These are phyloP conservation scores for Pelargonium cotyledonis DNA, from an alignment of 441 rosid species.

Conservation along the genomic window DNA sequence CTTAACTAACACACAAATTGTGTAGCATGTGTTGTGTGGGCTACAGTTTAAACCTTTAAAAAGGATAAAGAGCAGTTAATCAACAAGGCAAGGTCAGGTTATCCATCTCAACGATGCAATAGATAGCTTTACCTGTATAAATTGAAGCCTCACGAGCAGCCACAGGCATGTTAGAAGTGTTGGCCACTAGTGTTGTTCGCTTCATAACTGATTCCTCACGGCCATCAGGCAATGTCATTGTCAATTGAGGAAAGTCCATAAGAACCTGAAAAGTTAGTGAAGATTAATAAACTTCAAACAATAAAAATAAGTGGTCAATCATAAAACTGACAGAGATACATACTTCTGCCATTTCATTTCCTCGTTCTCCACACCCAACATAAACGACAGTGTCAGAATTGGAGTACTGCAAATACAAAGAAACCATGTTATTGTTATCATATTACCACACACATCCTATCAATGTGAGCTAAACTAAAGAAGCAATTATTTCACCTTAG, in stretches of 20 bases:
- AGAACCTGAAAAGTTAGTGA: conserved; percentile 53
- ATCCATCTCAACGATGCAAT: neutral
- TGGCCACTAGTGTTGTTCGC: conserved; percentile 96
- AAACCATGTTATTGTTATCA: neutral
- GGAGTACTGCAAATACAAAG: conserved; percentile 60
- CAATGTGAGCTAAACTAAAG: conserved; percentile 2
- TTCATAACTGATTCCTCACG: conserved; percentile 99
- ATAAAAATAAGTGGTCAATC: neutral
- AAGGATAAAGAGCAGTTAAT: too few species aligned
- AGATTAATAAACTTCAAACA: conserved; percentile 8
- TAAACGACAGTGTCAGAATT: conserved; percentile 96
- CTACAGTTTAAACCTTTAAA: neutral
- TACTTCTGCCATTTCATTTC: conserved; percentile 99
- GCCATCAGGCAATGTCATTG: conserved; percentile 99
- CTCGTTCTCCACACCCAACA: conserved; percentile 98
- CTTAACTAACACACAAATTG: neutral
- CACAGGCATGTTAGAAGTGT: conserved; percentile 99
- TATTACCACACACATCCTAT: neutral
- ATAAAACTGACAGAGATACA: conserved; percentile 19
- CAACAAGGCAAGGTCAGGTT: too few species aligned
- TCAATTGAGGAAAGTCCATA: conserved; percentile 99
- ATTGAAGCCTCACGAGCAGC: conserved; percentile 99
- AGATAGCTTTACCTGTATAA: conserved; percentile 65
- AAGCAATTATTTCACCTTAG: conserved; percentile 56
- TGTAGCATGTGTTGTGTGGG: neutral